Conservation (phyloP, 2,329 filamentous ascomycete genomes). For the Penicillium sp. region DNA sequence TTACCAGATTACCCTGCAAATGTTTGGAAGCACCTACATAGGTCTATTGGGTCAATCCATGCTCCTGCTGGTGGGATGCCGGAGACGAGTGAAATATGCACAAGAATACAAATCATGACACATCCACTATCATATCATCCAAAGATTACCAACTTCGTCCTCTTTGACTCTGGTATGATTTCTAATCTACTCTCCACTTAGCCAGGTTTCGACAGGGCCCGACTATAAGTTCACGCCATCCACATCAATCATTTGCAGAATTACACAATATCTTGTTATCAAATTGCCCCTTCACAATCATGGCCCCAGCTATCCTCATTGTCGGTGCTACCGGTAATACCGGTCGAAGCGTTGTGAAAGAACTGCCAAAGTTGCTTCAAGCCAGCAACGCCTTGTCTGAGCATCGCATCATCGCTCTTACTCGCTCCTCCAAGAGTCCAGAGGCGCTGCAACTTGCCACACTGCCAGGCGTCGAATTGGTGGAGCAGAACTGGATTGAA, state of each 20-base stretch:
- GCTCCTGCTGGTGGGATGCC: too few species aligned
- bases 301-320: constrained; percentile 39
- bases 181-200: neutral
- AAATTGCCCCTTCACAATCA: constrained; percentile 4
- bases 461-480: constrained; percentile 36
- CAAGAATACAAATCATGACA: too few species aligned
- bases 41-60: too few species aligned
- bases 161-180: neutral
- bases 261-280: neutral
- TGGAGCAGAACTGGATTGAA: constrained; percentile 39
- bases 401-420: constrained; percentile 34
- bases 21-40: too few species aligned
- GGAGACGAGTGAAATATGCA: too few species aligned
- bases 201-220: too few species aligned
- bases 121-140: neutral
- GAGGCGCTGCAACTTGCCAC: constrained; percentile 28
- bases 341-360: constrained; percentile 29
- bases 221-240: neutral
- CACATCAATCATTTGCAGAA: neutral
- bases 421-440: constrained; percentile 27
- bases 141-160: neutral
- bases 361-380: constrained; percentile 25
- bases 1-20: too few species aligned
- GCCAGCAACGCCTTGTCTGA: constrained; percentile 11
- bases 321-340: constrained; percentile 44